Conservation (phyloP, 257 asterid genomes). For the Capsicum rhomboideum region DNA sequence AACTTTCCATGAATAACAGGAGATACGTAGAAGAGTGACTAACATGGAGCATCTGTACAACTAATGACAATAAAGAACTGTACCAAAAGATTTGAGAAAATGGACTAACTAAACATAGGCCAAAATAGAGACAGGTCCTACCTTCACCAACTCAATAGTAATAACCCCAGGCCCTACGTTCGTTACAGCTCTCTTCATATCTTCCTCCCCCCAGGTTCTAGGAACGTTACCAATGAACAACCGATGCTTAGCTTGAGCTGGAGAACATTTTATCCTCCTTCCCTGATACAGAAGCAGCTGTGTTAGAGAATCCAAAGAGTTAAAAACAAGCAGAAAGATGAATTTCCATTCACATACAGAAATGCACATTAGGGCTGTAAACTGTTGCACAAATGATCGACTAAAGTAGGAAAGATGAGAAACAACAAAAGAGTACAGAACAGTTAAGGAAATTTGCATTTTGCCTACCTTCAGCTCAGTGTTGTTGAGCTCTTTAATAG, state of each 20-base stretch:
- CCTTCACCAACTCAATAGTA: constrained; percentile 80
- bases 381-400: neutral
- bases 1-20: neutral
- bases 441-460: neutral
- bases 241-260: constrained; percentile 90
- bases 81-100: neutral
- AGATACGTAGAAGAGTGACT: neutral
- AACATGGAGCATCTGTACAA: neutral
- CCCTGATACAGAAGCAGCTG: constrained; percentile 42
- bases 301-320: constrained; percentile 1
- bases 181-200: constrained; percentile 61
- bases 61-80: neutral
- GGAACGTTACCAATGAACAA: constrained; percentile 92
- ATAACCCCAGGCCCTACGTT: constrained; percentile 82
- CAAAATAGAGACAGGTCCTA: constrained; percentile 10
- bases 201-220: constrained; percentile 81
- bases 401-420: neutral
- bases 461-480: constrained; percentile 61
- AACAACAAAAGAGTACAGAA: neutral
- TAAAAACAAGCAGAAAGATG: neutral
- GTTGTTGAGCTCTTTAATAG: constrained; percentile 75
- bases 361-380: neutral
- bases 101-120: neutral
- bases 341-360: neutral
- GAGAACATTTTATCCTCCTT: constrained; percentile 70